Percentiles rank a stretch among this genome's conserved stretches.
Evolutionary conservation across 176 grass and related monocot species (phyloP).

Genomic region (Ananas comosus): DNA sequence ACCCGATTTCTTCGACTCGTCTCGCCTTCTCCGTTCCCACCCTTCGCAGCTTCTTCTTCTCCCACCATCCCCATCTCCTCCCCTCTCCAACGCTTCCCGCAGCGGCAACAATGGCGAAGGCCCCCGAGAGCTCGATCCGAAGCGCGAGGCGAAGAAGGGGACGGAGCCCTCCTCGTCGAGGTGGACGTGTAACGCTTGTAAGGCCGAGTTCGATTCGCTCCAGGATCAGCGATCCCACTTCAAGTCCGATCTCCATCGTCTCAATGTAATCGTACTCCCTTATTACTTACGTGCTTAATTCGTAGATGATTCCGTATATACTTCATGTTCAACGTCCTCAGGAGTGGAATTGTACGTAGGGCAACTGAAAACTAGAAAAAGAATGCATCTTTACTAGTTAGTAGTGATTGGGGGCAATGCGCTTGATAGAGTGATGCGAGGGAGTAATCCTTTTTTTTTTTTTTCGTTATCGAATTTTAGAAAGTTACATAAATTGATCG

Average conservation of each 20-base stretch:
- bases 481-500: too few relatives aligned
- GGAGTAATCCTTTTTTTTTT: too few relatives aligned
- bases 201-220: slow-evolving; percentile 72
- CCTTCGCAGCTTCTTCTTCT: slow-evolving; percentile 23
- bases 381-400: too few relatives aligned
- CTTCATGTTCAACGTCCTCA: neutral
- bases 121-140: neutral
- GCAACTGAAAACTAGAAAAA: too few relatives aligned
- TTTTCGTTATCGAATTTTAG: too few relatives aligned
- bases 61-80: slow-evolving; percentile 5
- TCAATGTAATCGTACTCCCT: slow-evolving; percentile 46
- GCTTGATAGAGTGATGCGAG: too few relatives aligned
- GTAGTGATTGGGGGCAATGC: too few relatives aligned
- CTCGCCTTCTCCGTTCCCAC: slow-evolving; percentile 28
- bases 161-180: slow-evolving; percentile 31
- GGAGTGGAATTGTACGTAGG: neutral
- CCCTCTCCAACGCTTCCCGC: neutral
- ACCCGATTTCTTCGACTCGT: slow-evolving; percentile 58
- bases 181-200: slow-evolving; percentile 90
- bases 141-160: neutral
- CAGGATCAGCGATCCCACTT: slow-evolving; percentile 88
- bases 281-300: neutral
- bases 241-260: slow-evolving; percentile 90
- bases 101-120: neutral
- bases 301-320: neutral